Conservation (phyloP, 2,329 filamentous ascomycete genomes). For the Aspergillus thermomutatus region DNA sequence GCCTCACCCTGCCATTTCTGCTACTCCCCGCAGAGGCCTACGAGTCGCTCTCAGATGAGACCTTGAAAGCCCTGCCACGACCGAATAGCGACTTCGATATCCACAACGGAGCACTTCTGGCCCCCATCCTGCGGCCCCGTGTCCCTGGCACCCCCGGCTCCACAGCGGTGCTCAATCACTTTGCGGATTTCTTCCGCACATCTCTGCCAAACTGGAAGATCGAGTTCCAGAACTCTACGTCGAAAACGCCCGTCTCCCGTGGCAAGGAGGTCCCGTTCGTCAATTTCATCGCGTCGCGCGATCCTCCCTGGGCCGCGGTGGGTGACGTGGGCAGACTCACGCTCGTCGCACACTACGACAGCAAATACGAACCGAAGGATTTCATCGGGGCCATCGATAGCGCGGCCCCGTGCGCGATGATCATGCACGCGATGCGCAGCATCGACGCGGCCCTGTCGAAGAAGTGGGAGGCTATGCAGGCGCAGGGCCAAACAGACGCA, state of each 20-base stretch:
- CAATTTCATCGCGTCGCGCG: constrained; percentile 81
- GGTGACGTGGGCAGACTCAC: constrained; percentile 80
- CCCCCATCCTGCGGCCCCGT: constrained; percentile 82
- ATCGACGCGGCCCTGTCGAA: constrained; percentile 74
- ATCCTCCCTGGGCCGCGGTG: constrained; percentile 73
- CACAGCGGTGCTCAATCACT: constrained; percentile 69
- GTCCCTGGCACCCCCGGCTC: constrained; percentile 84
- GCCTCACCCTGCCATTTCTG: constrained; percentile 23
- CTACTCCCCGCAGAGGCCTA: constrained; percentile 44
- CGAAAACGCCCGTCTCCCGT: constrained; percentile 72
- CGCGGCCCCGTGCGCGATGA: constrained; percentile 88
- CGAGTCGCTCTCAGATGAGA: constrained; percentile 67
- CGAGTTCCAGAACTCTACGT: constrained; percentile 85
- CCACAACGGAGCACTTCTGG: constrained; percentile 67
- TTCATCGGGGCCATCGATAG: constrained; percentile 95
- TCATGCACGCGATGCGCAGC: constrained; percentile 78
- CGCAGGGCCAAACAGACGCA: constrained; percentile 49
- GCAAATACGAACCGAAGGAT: constrained; percentile 71
- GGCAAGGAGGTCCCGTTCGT: constrained; percentile 72
- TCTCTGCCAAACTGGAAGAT: constrained; percentile 76
- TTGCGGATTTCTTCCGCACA: constrained; percentile 73
- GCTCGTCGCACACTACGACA: constrained; percentile 92
- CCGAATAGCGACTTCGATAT: constrained; percentile 76
- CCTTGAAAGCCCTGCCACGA: constrained; percentile 68
- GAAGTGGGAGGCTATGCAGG: constrained; percentile 75